Conservation (phyloP, 345 rosid genomes). For the Angophora floribunda region DNA sequence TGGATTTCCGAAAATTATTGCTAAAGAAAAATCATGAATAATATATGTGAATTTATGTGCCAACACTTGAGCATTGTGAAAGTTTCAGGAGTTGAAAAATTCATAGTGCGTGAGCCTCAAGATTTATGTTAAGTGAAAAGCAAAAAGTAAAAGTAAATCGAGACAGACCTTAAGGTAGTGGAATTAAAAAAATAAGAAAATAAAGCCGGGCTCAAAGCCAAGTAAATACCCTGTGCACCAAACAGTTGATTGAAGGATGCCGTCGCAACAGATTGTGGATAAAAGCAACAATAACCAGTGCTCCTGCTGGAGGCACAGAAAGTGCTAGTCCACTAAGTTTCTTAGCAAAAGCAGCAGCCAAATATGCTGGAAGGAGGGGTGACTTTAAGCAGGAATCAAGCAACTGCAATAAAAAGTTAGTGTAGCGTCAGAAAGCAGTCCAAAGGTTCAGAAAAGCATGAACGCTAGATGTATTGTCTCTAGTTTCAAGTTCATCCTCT, state of each 20-base stretch:
- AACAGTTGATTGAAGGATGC: conserved; percentile 87
- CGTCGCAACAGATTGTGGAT: conserved; percentile 76
- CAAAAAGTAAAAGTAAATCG: too few species aligned
- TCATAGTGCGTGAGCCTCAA: too few species aligned
- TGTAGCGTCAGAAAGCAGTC: neutral
- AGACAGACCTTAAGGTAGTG: too few species aligned
- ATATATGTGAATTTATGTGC: too few species aligned
- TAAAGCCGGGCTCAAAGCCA: too few species aligned
- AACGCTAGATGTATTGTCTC: neutral
- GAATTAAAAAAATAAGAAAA: too few species aligned
- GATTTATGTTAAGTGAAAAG: too few species aligned
- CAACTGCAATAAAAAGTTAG: conserved; percentile 46
- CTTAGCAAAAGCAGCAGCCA: conserved; percentile 92
- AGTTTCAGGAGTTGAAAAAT: too few species aligned
- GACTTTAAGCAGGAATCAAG: conserved; percentile 89
- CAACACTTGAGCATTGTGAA: too few species aligned
- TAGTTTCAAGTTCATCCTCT: neutral
- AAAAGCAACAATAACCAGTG: conserved; percentile 63
- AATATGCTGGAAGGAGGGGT: conserved; percentile 84
- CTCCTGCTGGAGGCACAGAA: conserved; percentile 78
- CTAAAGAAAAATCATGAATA: too few species aligned
- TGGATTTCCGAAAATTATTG: too few species aligned
- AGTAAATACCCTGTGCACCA: conserved; percentile 57
- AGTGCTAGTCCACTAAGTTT: conserved; percentile 72
- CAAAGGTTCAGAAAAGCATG: neutral